phyloP scores from a whole-genome alignment of 225 moss, liverwort and hornwort genomes.

The Thuidium tamariscinum region DNA sequence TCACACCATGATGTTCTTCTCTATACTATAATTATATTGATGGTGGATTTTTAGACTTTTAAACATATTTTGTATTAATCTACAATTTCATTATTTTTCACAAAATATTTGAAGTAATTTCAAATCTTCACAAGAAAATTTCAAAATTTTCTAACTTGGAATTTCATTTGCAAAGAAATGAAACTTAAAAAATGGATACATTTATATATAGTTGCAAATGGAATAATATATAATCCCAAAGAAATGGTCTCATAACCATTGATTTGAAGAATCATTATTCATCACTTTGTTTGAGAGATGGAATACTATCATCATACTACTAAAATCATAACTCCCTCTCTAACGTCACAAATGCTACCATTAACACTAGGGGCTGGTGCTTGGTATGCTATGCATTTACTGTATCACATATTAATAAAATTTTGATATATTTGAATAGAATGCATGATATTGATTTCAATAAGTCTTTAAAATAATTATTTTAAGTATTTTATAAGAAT shows the following conservation, averaged over 20 bases:
- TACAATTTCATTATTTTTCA: background rate
- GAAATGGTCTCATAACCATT: fast-evolving
- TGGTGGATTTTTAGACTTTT: background rate
- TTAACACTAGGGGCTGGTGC: too few relatives aligned
- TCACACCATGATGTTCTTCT: background rate
- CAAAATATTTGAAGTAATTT: background rate
- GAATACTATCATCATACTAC: too few relatives aligned
- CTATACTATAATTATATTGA: background rate
- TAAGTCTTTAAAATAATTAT: too few relatives aligned
- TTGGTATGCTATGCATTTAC: too few relatives aligned
- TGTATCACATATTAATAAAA: too few relatives aligned
- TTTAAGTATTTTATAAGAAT: too few relatives aligned
- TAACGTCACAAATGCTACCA: too few relatives aligned
- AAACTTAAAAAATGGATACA: background rate
- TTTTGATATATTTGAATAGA: too few relatives aligned
- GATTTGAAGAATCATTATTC: background rate
- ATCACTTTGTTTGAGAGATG: fast-evolving
- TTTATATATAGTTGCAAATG: background rate
- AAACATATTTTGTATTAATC: background rate
- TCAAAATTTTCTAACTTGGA: background rate
- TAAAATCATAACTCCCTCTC: too few relatives aligned
- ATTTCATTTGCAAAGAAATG: background rate
- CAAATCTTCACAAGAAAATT: background rate
- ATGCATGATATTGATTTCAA: too few relatives aligned
- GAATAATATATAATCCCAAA: background rate